phyloP scores from a whole-genome alignment of 148 eudicot species.

The Fagopyrum esculentum region DNA sequence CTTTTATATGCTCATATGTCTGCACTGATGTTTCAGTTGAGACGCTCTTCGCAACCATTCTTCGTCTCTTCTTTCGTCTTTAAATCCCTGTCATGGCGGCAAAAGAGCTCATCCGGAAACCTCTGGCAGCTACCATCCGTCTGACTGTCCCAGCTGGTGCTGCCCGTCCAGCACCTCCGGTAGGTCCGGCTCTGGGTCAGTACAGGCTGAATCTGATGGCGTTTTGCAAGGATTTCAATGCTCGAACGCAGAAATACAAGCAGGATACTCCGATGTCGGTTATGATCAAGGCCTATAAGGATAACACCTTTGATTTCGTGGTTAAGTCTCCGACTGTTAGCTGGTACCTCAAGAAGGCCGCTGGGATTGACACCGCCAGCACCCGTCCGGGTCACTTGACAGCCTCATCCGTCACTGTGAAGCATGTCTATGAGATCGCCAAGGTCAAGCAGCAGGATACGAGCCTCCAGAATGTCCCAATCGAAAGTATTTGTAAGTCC shows the following conservation, averaged over 20 bases:
- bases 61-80: neutral
- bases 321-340: slow-evolving; percentile 67
- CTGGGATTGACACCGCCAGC: slow-evolving; percentile 67
- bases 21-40: no score
- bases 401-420: slow-evolving; percentile 46
- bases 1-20: no score
- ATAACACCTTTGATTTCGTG: slow-evolving; percentile 75
- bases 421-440: slow-evolving; percentile 82
- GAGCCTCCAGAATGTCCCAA: slow-evolving; percentile 41
- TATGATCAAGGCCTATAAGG: slow-evolving; percentile 70
- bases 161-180: slow-evolving; percentile 79
- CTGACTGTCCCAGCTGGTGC: slow-evolving; percentile 84
- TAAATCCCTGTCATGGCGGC: slow-evolving; percentile 33
- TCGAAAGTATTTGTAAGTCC: slow-evolving; percentile 67
- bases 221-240: slow-evolving; percentile 91
- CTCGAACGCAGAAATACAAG: slow-evolving; percentile 81
- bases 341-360: slow-evolving; percentile 83
- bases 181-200: slow-evolving; percentile 80
- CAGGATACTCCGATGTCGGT: slow-evolving; percentile 81
- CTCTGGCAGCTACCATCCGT: slow-evolving; percentile 74
- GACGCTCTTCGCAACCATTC: no score
- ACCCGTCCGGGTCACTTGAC: slow-evolving; percentile 59
- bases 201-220: slow-evolving; percentile 80
- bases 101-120: slow-evolving; percentile 65
- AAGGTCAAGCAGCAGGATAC: slow-evolving; percentile 78